Evolutionary conservation across 192 early-diverging fungal genomes (phyloP).

Genomic region (Spizellomyces punctatus): DNA sequence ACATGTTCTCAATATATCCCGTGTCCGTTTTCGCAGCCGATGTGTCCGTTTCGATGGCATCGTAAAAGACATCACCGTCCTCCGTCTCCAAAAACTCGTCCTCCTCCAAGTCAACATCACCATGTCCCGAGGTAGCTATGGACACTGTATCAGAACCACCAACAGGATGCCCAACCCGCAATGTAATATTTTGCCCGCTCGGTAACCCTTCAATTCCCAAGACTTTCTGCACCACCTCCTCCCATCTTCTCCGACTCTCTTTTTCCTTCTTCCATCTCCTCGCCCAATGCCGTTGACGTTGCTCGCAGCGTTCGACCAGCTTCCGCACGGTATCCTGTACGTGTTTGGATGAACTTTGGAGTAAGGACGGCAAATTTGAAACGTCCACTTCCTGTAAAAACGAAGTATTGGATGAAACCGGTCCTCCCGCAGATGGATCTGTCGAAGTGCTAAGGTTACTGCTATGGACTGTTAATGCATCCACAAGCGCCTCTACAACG

Average conservation of each 20-base stretch:
- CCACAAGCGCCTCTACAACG: constrained; percentile 29
- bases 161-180: background rate
- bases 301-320: constrained; percentile 22
- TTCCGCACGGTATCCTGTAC: constrained; percentile 24
- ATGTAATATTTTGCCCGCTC: background rate
- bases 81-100: constrained; percentile 26
- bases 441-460: background rate
- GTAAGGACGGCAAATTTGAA: constrained; percentile 20
- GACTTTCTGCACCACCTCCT: constrained; percentile 38
- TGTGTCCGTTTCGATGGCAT: constrained; percentile 33
- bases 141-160: constrained; percentile 14
- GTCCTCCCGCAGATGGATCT: background rate
- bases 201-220: constrained; percentile 21
- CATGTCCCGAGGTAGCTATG: background rate
- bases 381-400: constrained; percentile 8
- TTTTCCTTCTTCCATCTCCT: constrained; percentile 25
- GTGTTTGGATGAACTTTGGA: constrained; percentile 32
- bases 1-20: constrained; percentile 29
- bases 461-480: background rate
- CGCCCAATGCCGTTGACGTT: constrained; percentile 28
- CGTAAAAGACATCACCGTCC: constrained; percentile 44
- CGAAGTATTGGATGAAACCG: background rate
- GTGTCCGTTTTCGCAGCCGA: background rate
- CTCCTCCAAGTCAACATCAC: background rate
- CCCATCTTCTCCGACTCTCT: constrained; percentile 37